A percentile compares a stretch with the other conserved stretches of the same genome.
Conservation (phyloP, 2,329 filamentous ascomycete species). For the Trichophyton mentagrophytes region DNA sequence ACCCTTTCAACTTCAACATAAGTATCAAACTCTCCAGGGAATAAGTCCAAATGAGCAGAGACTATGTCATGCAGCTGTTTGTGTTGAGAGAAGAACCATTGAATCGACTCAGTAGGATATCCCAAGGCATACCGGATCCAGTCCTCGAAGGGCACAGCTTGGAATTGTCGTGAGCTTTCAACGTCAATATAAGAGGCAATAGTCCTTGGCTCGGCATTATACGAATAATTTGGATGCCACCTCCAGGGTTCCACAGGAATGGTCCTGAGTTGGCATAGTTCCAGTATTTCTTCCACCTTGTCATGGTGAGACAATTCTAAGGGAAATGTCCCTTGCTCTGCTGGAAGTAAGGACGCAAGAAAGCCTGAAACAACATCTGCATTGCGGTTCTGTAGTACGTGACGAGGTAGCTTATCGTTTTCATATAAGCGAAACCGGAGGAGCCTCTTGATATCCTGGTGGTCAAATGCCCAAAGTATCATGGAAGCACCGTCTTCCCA, state of each 20-base stretch:
- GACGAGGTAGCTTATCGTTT: constrained; percentile 25
- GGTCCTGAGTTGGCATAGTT: constrained; percentile 19
- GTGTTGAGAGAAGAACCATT: constrained; percentile 31
- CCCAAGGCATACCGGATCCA: constrained; percentile 29
- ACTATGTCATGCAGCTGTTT: constrained; percentile 25
- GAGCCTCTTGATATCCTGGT: constrained; percentile 25
- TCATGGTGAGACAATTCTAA: constrained; percentile 24
- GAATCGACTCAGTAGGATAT: constrained; percentile 22
- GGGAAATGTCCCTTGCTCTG: constrained; percentile 19
- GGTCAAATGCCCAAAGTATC: constrained; percentile 28
- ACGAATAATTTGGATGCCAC: constrained; percentile 24
- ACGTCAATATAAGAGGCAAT: constrained; percentile 26
- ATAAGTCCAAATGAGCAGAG: constrained; percentile 21
- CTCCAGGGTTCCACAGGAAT: constrained; percentile 22
- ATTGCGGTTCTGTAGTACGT: constrained; percentile 23
- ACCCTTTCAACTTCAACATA: constrained; percentile 30
- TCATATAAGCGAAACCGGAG: constrained; percentile 28
- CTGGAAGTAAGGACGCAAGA: constrained; percentile 19
- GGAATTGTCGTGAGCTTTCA: constrained; percentile 31
- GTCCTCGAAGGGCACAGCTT: constrained; percentile 28
- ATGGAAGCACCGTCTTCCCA: constrained; percentile 31
- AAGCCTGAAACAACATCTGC: constrained; percentile 23
- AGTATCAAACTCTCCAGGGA: constrained; percentile 21
- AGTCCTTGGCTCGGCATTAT: constrained; percentile 15
- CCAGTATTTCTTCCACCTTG: constrained; percentile 30